Conservation (phyloP, 2,329 filamentous ascomycete genomes). For the Aureobasidium sp. region DNA sequence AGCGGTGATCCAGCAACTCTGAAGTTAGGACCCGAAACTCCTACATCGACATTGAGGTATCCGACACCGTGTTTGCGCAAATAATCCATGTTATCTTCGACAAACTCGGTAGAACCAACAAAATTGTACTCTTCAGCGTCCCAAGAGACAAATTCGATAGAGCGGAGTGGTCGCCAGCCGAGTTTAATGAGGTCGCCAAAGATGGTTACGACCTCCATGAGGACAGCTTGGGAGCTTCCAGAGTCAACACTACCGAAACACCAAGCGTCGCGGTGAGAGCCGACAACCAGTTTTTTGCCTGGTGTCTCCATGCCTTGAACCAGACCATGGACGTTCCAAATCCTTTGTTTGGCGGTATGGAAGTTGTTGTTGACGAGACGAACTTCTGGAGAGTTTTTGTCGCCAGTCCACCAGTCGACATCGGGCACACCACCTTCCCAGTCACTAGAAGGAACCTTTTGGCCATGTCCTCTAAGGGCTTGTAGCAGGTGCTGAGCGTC, state of each 20-base stretch:
- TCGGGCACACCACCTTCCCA: constrained; percentile 75
- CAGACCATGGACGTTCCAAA: constrained; percentile 84
- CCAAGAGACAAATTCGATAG: constrained; percentile 96
- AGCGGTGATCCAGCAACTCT: constrained; percentile 72
- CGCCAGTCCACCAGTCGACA: constrained; percentile 80
- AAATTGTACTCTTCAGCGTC: constrained; percentile 90
- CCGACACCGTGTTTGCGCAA: constrained; percentile 69
- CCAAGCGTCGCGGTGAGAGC: constrained; percentile 91
- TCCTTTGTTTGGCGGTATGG: constrained; percentile 69
- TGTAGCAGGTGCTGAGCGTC: constrained; percentile 76
- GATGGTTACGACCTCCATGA: constrained; percentile 80
- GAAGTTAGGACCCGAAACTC: constrained; percentile 67
- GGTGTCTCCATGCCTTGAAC: constrained; percentile 78
- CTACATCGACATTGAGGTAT: constrained; percentile 86
- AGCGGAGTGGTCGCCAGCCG: constrained; percentile 87
- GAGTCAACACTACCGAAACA: constrained; percentile 80
- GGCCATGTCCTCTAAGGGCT: constrained; percentile 65
- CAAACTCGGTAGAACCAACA: constrained; percentile 88
- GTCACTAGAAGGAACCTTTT: constrained; percentile 53
- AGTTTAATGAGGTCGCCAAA: constrained; percentile 67
- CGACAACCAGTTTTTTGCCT: constrained; percentile 77
- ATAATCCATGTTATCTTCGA: constrained; percentile 70
- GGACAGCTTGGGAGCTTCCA: constrained; percentile 78
- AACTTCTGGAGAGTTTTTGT: constrained; percentile 63
- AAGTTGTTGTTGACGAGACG: constrained; percentile 81